phyloP scores from a whole-genome alignment of 1,139 yeast species.

The Suhomyces chickasaworum region DNA sequence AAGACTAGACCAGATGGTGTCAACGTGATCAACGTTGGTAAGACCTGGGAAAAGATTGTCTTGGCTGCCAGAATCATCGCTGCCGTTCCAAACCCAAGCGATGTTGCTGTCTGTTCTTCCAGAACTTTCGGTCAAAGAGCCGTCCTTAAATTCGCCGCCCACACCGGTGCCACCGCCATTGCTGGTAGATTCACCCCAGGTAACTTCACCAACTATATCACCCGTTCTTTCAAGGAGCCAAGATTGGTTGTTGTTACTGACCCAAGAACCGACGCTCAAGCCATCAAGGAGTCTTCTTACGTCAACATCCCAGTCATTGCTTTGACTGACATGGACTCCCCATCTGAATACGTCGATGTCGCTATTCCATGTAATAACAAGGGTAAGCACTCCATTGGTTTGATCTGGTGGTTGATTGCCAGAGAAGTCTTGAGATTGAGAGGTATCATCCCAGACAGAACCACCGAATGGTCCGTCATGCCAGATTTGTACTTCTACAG shows the following conservation, averaged over 20 bases:
- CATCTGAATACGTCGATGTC: constrained; percentile 98
- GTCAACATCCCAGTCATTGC: constrained; percentile 99
- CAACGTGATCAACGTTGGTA: constrained; percentile 95
- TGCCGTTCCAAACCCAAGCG: constrained; percentile 98
- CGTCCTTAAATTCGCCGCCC: constrained; percentile 98
- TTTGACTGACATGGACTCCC: constrained; percentile 97
- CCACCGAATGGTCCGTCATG: constrained; percentile 98
- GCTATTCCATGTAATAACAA: constrained; percentile 99
- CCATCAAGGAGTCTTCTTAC: constrained; percentile 99
- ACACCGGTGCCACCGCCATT: constrained; percentile 99
- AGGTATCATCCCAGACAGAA: constrained; percentile 97
- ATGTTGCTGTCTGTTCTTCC: constrained; percentile 98
- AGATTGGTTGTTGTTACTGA: constrained; percentile 98
- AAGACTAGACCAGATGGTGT: constrained; percentile 99
- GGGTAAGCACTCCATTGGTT: constrained; percentile 99
- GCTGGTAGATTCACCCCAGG: constrained; percentile 99
- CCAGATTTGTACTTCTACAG: constrained; percentile 99
- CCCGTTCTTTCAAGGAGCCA: constrained; percentile 99
- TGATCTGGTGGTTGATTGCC: constrained; percentile 99
- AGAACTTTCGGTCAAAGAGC: constrained; percentile 99
- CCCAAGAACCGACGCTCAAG: constrained; percentile 99
- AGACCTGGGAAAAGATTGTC: constrained; percentile 99
- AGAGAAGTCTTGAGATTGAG: constrained; percentile 99
- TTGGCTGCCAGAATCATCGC: constrained; percentile 99
- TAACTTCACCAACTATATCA: constrained; percentile 99